Evolutionary conservation across 768 basidiomycete species (phyloP).

Genomic region (Suillus bovinus): DNA sequence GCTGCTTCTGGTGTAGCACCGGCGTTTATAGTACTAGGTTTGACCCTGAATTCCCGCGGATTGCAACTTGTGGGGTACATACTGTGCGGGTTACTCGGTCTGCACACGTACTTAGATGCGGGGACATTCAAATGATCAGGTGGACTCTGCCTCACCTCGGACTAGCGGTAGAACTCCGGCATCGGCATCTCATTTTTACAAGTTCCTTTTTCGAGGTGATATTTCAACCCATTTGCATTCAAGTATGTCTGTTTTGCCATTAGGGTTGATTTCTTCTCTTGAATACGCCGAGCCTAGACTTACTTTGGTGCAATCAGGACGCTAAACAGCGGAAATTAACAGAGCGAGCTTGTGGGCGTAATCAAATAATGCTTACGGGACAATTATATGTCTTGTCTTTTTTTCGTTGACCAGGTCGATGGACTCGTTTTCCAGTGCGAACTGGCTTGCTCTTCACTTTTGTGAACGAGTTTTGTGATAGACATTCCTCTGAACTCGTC

Average conservation of each 20-base stretch:
- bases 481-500: not conserved
- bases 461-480: too few species aligned
- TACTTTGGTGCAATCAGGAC: slow-evolving; percentile 55
- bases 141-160: not conserved
- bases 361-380: slow-evolving; percentile 38
- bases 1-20: not conserved
- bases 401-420: slow-evolving; percentile 16
- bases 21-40: not conserved
- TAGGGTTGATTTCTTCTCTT: not conserved
- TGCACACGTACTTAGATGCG: slow-evolving; percentile 1
- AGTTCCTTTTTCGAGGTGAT: slow-evolving; percentile 67
- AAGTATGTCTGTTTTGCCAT: slow-evolving; percentile 48
- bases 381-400: slow-evolving; percentile 50
- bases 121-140: not conserved
- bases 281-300: slow-evolving; percentile 17
- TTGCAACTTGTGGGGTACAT: slow-evolving; percentile 2
- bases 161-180: slow-evolving; percentile 8
- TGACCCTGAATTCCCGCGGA: slow-evolving; percentile 7
- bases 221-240: slow-evolving; percentile 67
- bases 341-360: slow-evolving; percentile 5
- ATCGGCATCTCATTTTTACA: slow-evolving; percentile 43
- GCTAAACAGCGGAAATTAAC: slow-evolving; percentile 24
- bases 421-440: not conserved
- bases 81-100: not conserved
- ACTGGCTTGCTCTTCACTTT: not conserved